These are phyloP conservation scores for Tilletia horrida DNA, from an alignment of 1,284 basidiomycete genomes.

Conservation along the genomic window DNA sequence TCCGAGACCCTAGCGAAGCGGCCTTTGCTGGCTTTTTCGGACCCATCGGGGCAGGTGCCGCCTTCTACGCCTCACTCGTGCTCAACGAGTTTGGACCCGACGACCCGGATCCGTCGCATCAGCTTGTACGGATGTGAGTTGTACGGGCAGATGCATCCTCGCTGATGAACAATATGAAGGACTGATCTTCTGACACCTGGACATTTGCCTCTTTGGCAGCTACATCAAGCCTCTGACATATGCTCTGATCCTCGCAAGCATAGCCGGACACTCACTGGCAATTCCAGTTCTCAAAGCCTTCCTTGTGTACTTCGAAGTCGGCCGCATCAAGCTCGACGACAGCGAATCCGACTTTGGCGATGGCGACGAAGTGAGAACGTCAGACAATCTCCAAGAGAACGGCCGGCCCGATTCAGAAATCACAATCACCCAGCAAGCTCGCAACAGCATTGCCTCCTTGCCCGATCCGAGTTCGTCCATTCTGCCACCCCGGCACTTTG, in stretches of 20 bases:
- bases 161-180: neutral
- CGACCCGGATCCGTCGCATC: slow-evolving; percentile 27
- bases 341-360: slow-evolving; percentile 15
- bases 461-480: too few relatives aligned
- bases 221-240: slow-evolving; percentile 40
- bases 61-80: slow-evolving; percentile 38
- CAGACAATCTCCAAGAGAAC: too few relatives aligned
- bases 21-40: slow-evolving; percentile 57
- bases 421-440: too few relatives aligned
- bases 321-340: slow-evolving; percentile 34
- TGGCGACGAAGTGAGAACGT: neutral
- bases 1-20: slow-evolving; percentile 46
- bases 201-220: neutral
- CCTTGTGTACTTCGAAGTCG: slow-evolving; percentile 31
- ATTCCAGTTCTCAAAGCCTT: slow-evolving; percentile 42
- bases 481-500: slow-evolving; percentile 7
- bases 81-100: slow-evolving; percentile 36
- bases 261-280: slow-evolving; percentile 39
- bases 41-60: slow-evolving; percentile 56
- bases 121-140: slow-evolving; percentile 15
- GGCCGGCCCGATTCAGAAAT: too few relatives aligned
- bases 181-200: neutral
- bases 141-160: neutral
- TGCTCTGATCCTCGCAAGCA: slow-evolving; percentile 36
- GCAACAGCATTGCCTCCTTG: too few relatives aligned